Evolutionary conservation across 495 filamentous ascomycete genomes (phyloP).

Genomic region (Penicillium mononematosum): DNA sequence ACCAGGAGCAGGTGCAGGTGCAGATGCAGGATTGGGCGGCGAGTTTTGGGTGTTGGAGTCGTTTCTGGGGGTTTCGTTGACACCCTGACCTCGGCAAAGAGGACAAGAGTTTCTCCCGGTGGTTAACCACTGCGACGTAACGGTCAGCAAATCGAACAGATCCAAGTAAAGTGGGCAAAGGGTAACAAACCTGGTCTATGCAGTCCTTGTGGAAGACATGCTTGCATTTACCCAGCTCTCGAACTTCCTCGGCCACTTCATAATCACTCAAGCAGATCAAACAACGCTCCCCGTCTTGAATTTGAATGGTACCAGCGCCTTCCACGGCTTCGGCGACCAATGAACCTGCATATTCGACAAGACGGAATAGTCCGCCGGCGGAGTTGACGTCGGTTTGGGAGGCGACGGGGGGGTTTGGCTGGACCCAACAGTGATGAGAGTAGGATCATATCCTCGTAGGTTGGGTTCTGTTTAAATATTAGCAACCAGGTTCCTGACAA

Average conservation of each 20-base stretch:
- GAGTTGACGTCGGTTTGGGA: constrained; percentile 63
- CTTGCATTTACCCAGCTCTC: constrained; percentile 63
- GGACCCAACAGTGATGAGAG: constrained; percentile 70
- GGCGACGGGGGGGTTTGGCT: constrained; percentile 73
- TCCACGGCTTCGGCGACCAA: constrained; percentile 52
- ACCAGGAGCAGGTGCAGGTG: constrained; percentile 18
- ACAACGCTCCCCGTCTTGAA: constrained; percentile 62
- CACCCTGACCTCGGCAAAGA: constrained; percentile 69
- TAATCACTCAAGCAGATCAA: constrained; percentile 73
- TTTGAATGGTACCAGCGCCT: constrained; percentile 45
- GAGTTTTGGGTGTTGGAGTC: constrained; percentile 3
- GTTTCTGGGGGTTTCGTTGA: constrained; percentile 40
- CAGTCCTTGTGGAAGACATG: constrained; percentile 74
- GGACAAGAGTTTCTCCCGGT: constrained; percentile 79
- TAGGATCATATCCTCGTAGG: constrained; percentile 78
- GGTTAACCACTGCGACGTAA: constrained; percentile 62
- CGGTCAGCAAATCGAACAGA: constrained; percentile 14
- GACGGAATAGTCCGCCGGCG: constrained; percentile 58
- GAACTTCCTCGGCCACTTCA: constrained; percentile 60
- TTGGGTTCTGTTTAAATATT: constrained; percentile 55
- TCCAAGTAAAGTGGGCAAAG: not conserved
- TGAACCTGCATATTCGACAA: constrained; percentile 46
- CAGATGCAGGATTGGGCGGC: constrained; percentile 17
- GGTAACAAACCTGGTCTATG: constrained; percentile 66
- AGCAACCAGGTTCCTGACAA: constrained; percentile 7